Evolutionary conservation across 305 asterid genomes (phyloP).

Genomic region (Rubia peregrina): DNA sequence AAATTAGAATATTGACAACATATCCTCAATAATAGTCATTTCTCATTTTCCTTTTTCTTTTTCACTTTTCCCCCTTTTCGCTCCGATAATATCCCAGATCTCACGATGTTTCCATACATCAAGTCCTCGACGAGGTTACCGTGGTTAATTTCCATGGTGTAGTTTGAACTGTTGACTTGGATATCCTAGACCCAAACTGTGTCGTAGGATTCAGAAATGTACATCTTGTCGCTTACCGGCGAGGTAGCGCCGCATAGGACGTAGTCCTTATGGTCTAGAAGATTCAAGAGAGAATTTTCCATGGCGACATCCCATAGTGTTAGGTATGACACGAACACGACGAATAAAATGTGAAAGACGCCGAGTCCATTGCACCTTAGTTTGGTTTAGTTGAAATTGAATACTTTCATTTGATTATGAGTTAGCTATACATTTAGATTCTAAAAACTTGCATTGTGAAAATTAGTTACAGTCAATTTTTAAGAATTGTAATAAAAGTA

Average conservation of each 20-base stretch:
- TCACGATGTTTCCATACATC: conserved; percentile 70
- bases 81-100: conserved; percentile 89
- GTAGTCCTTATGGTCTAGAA: conserved; percentile 81
- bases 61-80: conserved; percentile 38
- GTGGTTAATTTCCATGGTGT: conserved; percentile 67
- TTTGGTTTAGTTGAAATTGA: no score
- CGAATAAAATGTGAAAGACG: no score
- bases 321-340: no score
- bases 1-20: no score
- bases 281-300: conserved; percentile 44
- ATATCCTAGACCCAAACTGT: conserved; percentile 72
- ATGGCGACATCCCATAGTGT: conserved; percentile 61
- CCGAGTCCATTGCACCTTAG: no score
- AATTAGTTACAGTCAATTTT: no score
- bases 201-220: conserved; percentile 76
- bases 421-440: no score
- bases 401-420: no score
- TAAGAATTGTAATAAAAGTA: no score
- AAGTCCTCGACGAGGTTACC: conserved; percentile 90
- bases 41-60: no score
- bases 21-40: no score
- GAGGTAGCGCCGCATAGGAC: conserved; percentile 79
- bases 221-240: conserved; percentile 76
- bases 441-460: no score
- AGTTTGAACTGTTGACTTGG: conserved; percentile 40